These are phyloP conservation scores for Globisporangium spinosum DNA, from an alignment of 352 stramenopile genomes.

Conservation along the genomic window DNA sequence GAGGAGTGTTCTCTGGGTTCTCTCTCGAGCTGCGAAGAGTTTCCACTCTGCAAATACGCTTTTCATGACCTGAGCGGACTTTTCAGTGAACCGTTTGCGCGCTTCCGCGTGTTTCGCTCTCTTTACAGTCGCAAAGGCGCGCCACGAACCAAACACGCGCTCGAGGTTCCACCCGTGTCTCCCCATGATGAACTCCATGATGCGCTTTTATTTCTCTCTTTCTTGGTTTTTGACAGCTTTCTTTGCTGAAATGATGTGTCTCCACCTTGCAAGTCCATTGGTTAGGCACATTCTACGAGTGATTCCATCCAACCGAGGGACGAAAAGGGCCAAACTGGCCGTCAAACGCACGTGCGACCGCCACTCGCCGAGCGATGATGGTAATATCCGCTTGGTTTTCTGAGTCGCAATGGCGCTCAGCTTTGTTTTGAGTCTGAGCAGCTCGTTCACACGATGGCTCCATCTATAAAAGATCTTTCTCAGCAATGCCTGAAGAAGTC, in stretches of 20 bases:
- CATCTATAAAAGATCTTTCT: background rate
- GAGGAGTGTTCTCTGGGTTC: background rate
- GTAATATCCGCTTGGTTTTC: background rate
- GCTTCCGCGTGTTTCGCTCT: slow-evolving; percentile 8
- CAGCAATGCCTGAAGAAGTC: background rate
- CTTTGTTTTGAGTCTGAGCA: background rate
- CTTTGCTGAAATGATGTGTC: slow-evolving; percentile 9
- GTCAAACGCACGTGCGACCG: background rate
- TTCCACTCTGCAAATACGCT: background rate
- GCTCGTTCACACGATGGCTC: background rate
- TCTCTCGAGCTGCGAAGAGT: background rate
- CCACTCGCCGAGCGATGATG: background rate
- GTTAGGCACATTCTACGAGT: background rate
- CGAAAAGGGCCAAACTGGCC: background rate
- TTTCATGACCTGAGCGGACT: background rate
- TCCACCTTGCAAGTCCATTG: slow-evolving; percentile 14
- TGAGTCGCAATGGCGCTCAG: background rate
- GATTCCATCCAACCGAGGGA: slow-evolving; percentile 8
- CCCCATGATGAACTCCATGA: slow-evolving; percentile 35
- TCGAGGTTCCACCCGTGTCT: slow-evolving; percentile 25
- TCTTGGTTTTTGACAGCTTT: slow-evolving; percentile 13
- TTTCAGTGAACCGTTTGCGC: background rate
- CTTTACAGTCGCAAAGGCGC: slow-evolving; percentile 12
- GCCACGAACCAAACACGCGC: slow-evolving; percentile 33
- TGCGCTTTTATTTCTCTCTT: slow-evolving; percentile 27